Percentiles rank a stretch among this genome's conserved stretches.
Conservation (phyloP, 495 filamentous ascomycete genomes). For the Penicillium crystallinum region DNA sequence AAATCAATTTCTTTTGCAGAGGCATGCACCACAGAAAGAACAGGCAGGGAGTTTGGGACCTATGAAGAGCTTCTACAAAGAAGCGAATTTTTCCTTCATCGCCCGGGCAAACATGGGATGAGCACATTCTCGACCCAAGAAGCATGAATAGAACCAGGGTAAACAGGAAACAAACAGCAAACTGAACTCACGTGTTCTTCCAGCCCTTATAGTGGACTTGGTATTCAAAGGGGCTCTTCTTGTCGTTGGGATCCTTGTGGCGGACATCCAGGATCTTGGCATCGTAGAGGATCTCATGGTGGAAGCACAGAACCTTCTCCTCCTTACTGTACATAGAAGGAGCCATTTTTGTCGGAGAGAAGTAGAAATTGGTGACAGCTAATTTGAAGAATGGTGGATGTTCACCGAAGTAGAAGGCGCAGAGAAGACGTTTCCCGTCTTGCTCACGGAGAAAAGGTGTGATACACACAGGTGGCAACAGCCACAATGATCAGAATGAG, state of each 20-base stretch:
- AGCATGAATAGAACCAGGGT: neutral
- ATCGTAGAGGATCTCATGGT: slow-evolving; percentile 93
- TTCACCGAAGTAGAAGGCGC: neutral
- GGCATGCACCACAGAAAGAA: neutral
- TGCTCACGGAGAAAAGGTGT: neutral
- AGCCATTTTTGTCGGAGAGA: slow-evolving; percentile 47
- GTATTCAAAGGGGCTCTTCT: slow-evolving; percentile 73
- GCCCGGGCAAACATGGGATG: neutral
- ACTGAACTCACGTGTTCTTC: slow-evolving; percentile 79
- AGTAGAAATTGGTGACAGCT: neutral
- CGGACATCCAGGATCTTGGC: slow-evolving; percentile 82
- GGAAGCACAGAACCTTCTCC: slow-evolving; percentile 93
- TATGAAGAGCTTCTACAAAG: neutral
- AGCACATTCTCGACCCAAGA: neutral
- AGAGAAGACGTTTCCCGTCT: neutral
- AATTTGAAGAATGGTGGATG: neutral
- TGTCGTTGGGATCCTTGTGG: slow-evolving; percentile 59
- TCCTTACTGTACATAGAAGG: slow-evolving; percentile 74
- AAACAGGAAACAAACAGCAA: neutral
- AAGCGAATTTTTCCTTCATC: neutral
- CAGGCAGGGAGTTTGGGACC: neutral
- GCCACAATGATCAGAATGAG: neutral
- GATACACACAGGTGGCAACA: neutral
- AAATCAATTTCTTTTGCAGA: neutral
- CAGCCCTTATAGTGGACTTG: slow-evolving; percentile 98